Base-by-base conservation (phyloP, 768 basidiomycete genomes). In the Leccinum uliginosum region DNA sequence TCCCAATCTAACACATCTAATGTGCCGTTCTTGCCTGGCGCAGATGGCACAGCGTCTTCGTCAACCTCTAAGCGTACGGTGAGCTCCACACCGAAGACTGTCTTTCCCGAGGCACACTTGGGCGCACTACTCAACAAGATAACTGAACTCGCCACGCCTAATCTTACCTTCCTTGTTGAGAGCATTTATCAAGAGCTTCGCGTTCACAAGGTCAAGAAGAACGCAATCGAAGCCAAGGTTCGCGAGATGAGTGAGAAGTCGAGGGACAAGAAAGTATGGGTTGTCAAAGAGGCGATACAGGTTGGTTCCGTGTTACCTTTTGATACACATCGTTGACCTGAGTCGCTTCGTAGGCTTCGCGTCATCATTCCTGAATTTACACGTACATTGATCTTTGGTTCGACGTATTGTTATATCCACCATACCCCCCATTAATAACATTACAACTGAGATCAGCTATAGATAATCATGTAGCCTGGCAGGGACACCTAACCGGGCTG, bases 201-300 rank as follows among this genome's bases (percentile, higher is more conserved):
- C 30, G 71, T 69, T n/a, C 74, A 87, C 61, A 86, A 85, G 55
- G 80, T 92, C 59, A 91, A 87, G 76, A 93, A 93, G 78, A 88
- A 85, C 50, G 83, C 89, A 4, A 84, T 94, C 46, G 89, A 91
- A 70, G 84, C 83, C 3, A 93, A 93, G 69, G 76, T 94, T 35
- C 78, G 81, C 47, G 89, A 92, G 70, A 80, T 92, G 12, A 78
- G 82, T 15, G 87, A 86, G 71, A 92, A 89, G 66, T 85, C 82
- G 63, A 87, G 82, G 67, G 81, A 83, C 56, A 83, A 78, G 73
- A 89, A 83, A 67, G 71, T 84, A 57, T 94, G 92, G 92, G 72
- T 86, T 32, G 76, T 93, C 29, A 87, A 84, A 35, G 59, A 62
- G 12, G 55, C 35, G 38, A 52, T 51, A 45, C 58, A 57, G 59